Base-by-base conservation (phyloP, 257 asterid genomes). In the Schizonepeta tenuifolia region DNA sequence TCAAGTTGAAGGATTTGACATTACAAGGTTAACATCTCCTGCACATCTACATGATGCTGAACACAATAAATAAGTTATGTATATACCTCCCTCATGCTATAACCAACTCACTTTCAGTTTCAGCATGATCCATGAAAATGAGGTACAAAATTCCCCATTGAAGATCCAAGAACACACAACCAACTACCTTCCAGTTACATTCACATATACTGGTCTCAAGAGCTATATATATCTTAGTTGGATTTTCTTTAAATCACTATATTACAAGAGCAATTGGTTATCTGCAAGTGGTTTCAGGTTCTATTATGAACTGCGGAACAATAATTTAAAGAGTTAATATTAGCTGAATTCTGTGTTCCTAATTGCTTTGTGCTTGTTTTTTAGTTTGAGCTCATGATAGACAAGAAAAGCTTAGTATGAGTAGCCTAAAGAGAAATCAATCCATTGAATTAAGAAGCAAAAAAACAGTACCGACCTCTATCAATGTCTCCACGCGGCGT, bases 401-500 rank as follows among this genome's bases (percentile, higher is more conserved):
- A 49, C 20, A 67, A 47, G 56, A 53, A 74, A 44, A 75, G 31
- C 22, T 35, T 6, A 53, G 40, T 41, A 38, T 6, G 13, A 21
- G 28, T 14, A 61, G 41, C 10, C 6, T 9, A 59, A 40, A 43
- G 36, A 44, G 61, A 56, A 43, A 64, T 38, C 63, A 76, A 58
- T 28, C 41, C 28, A 22, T 22, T 11, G 28, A 63, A 33, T 38
- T 22, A 24, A 31, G 50, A 36, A 66, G 58, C 69, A 54, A 78
- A 77, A 66, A 38, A 38, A 49, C 50, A 79, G 17, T 40, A 56
- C 81, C 70, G 75, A 91, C 98, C 94, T 86, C 90, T 85, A 93
- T 93, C 74, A 89, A 71, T 55, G 97, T 86, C 70, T 94, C 97
- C 67, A 94, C 98, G 65, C 94, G 91, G 22, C 97, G 94, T 80